Conservation (phyloP, 2,329 filamentous ascomycete species). For the Trichoderma afroharzianum region DNA sequence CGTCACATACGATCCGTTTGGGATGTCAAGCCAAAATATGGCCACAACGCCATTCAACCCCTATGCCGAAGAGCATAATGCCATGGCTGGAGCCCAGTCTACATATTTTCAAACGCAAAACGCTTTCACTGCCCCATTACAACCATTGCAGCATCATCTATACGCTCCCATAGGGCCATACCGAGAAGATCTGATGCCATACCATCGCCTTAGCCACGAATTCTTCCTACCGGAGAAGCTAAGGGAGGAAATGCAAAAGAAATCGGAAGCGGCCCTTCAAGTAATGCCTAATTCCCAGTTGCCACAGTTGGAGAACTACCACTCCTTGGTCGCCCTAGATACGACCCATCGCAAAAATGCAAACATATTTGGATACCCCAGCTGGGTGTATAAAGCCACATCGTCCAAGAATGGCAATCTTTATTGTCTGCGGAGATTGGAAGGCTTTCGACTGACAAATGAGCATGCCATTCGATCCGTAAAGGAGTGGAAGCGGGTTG, state of each 20-base stretch:
- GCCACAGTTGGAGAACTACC: slow-evolving; percentile 80
- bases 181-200: slow-evolving; percentile 74
- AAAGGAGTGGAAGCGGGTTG: slow-evolving; percentile 84
- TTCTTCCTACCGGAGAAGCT: slow-evolving; percentile 87
- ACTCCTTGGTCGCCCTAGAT: slow-evolving; percentile 87
- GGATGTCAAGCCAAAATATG: slow-evolving; percentile 52
- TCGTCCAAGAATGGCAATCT: slow-evolving; percentile 83
- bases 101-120: slow-evolving; percentile 64
- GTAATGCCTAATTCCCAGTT: slow-evolving; percentile 74
- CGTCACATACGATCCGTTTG: slow-evolving; percentile 59
- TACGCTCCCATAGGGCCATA: slow-evolving; percentile 87
- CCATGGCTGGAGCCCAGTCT: slow-evolving; percentile 53
- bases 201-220: slow-evolving; percentile 83
- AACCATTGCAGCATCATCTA: slow-evolving; percentile 83
- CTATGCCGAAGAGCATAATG: slow-evolving; percentile 69
- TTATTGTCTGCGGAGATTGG: slow-evolving; percentile 83
- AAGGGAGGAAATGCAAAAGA: slow-evolving; percentile 84
- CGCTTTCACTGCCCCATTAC: slow-evolving; percentile 49
- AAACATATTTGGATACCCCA: slow-evolving; percentile 78
- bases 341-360: slow-evolving; percentile 74
- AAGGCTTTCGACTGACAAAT: slow-evolving; percentile 84
- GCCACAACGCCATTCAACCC: slow-evolving; percentile 62
- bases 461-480: slow-evolving; percentile 83
- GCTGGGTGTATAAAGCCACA: slow-evolving; percentile 92
- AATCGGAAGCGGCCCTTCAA: slow-evolving; percentile 79